Base-by-base conservation (phyloP, 192 early-diverging fungal species). In the Funneliformis geosporum region DNA sequence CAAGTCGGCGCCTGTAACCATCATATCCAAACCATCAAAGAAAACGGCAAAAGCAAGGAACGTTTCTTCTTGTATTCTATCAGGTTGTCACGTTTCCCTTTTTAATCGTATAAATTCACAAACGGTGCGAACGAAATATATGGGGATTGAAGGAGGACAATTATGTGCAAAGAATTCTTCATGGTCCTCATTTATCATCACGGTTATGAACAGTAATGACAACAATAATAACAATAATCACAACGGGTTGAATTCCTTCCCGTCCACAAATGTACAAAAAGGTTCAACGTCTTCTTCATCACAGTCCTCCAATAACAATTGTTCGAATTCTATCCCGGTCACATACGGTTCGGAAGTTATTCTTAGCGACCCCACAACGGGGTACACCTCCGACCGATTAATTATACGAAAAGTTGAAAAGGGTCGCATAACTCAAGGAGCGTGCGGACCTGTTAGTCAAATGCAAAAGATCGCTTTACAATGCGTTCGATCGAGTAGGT, bases 51-150 rank as follows among this genome's bases (percentile, higher is more conserved):
- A 94, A 86, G 91, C 92, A 8, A 88, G 92, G 78, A 94, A 94
- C 84, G 87, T 89, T 44, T 93, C 91, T 2, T 88, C 89, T 1
- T 94, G 95, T 76, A 92, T 97, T 62, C 87, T 89, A 27, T 90
- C 91, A 33, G 94, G 93, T 8, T 91, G 92, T 18, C 82, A 89
- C 9, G 89, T 98, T 16, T 92, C 94, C 12, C 87, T 98, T 38
- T 97, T 96, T 82, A 96, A 96, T 78, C 94, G 96, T 73, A 92
- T 95, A 81, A 95, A 94, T 82, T 94, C 95, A 16, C 96, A 98
- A 87, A 96, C 94, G 0, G 93, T 94, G 70, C 91, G 91, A 65
- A 97, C 96, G 60, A 93, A 95, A 76, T 96, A 93, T 80, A 89
- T 96, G 81, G 88, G 89, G 21, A 87, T 92, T 10, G 86, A 91